Percentiles rank a stretch among this genome's conserved stretches.
Conservation (phyloP, 768 basidiomycete genomes). For the Paxillus rubicundulus region DNA sequence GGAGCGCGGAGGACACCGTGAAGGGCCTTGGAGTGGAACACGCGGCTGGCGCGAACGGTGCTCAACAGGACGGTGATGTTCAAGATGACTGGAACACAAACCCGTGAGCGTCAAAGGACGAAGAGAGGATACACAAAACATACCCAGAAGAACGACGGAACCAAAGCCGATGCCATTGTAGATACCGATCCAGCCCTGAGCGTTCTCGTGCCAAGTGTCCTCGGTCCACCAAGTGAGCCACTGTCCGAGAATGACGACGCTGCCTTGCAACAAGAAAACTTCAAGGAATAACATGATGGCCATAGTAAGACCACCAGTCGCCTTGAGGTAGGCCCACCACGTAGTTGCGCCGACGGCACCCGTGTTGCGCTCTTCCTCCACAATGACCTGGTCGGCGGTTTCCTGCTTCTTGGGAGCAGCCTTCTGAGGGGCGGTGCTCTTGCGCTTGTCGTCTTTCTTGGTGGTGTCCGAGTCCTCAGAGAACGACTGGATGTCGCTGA, state of each 20-base stretch:
- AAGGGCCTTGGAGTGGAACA: constrained; percentile 23
- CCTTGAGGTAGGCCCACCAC: constrained; percentile 33
- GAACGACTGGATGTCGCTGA: constrained; percentile 18
- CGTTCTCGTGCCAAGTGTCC: constrained; percentile 23
- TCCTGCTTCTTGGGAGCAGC: constrained; percentile 10
- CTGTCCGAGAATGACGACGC: constrained; percentile 23
- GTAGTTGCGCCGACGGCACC: constrained; percentile 24
- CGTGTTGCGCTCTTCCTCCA: constrained; percentile 23
- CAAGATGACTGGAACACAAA: constrained; percentile 18
- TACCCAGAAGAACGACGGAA: constrained; percentile 18
- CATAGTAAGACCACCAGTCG: constrained; percentile 24
- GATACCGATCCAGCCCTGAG: constrained; percentile 27
- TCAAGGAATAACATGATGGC: constrained; percentile 17
- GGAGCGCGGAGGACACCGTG: constrained; percentile 24
- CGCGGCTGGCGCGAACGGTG: constrained; percentile 26
- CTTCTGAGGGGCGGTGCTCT: constrained; percentile 15
- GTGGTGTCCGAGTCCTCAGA: constrained; percentile 6
- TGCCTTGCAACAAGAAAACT: constrained; percentile 23
- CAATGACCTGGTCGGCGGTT: constrained; percentile 16
- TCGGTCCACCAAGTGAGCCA: constrained; percentile 34
- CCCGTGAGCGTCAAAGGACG: background rate
- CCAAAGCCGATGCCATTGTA: constrained; percentile 27
- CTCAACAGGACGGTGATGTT: constrained; percentile 26
- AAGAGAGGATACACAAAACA: background rate
- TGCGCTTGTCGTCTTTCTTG: constrained; percentile 19